Evolutionary conservation across 257 asterid genomes (phyloP).

Genomic region (Solanum bulbocastanum): DNA sequence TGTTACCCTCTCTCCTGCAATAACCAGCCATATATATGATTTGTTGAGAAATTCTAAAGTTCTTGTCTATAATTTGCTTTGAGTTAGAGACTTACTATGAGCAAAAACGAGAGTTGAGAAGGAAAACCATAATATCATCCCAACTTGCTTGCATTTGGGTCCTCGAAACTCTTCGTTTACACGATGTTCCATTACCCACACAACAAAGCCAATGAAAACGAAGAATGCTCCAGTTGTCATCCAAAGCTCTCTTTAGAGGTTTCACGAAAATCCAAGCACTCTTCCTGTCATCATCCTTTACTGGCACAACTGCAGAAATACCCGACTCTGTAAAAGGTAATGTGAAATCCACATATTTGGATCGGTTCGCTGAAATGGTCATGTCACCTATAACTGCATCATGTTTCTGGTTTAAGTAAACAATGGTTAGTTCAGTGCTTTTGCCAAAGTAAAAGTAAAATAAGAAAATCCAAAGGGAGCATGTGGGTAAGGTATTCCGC

Average conservation of each 20-base stretch:
- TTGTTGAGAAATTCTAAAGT: not conserved
- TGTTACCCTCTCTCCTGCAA: slow-evolving; percentile 31
- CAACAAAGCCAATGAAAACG: slow-evolving; percentile 31
- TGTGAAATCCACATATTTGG: slow-evolving; percentile 29
- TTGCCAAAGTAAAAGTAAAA: not conserved
- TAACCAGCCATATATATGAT: not conserved
- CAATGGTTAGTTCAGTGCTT: not conserved
- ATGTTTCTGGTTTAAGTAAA: slow-evolving; percentile 8
- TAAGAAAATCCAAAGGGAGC: not conserved
- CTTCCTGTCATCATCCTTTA: not conserved
- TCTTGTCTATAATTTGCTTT: not conserved
- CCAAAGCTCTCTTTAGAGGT: slow-evolving; percentile 38
- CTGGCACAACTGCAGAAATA: slow-evolving; percentile 16
- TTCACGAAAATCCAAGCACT: slow-evolving; percentile 40
- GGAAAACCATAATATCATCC: slow-evolving; percentile 31
- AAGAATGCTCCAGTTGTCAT: slow-evolving; percentile 29
- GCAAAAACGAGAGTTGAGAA: slow-evolving; percentile 31
- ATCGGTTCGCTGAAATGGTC: slow-evolving; percentile 24
- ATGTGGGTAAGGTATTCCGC: not conserved
- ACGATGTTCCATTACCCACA: slow-evolving; percentile 49
- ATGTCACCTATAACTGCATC: slow-evolving; percentile 41
- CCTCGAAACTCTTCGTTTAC: slow-evolving; percentile 32
- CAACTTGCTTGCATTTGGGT: slow-evolving; percentile 23
- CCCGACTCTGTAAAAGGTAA: slow-evolving; percentile 33
- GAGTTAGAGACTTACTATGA: slow-evolving; percentile 15